Base-by-base conservation (phyloP, 2,329 filamentous ascomycete genomes). In the Pseudogymnoascus sp. region DNA sequence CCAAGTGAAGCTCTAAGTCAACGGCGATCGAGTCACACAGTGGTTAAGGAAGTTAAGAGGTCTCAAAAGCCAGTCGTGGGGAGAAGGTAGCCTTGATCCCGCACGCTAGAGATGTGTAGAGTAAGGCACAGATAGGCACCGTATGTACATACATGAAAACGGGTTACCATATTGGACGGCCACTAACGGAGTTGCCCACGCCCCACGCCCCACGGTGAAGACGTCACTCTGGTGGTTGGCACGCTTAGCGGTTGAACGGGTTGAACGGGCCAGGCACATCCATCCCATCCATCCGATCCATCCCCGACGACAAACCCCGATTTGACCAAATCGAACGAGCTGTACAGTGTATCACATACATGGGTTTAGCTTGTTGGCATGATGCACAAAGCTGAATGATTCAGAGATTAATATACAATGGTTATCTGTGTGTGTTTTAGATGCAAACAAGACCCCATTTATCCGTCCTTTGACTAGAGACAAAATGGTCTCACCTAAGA, bases 101-200 rank as follows among this genome's bases (percentile, higher is more conserved):
- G 46, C 26, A 56, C 46, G 46, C 46, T 33, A 56, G 46, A 33
- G n/a, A 7, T 33, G 14, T 31, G 46, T 31, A 33, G 28, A 56
- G 28, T 56, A 33, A 56, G 50, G 46, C 28, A 56, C 46, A 56
- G 46, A 56, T 33, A 56, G 26, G 28, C 28, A 56, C 46, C 7
- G 22, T 28, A 10, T 28, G 46, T 56, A 56, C 26, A 12, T 22
- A 33, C 28, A 33, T 56, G 50, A 56, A 56, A 33, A 56, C 50
- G 50, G 28, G 50, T 19, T 56, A 56, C 50, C 16, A 26, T 56
- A 56, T 56, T 56, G 28, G 28, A 56, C 50, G n/a, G 28, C 26
- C 50, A 56, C 50, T 56, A 56, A 56, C n/a, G 50, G 50, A 56
- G 10, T 56, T 19, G 28, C n/a, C 50, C 50, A 56, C 50, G 50